phyloP scores from a whole-genome alignment of 768 basidiomycete genomes.

The Steccherinum ochraceum region DNA sequence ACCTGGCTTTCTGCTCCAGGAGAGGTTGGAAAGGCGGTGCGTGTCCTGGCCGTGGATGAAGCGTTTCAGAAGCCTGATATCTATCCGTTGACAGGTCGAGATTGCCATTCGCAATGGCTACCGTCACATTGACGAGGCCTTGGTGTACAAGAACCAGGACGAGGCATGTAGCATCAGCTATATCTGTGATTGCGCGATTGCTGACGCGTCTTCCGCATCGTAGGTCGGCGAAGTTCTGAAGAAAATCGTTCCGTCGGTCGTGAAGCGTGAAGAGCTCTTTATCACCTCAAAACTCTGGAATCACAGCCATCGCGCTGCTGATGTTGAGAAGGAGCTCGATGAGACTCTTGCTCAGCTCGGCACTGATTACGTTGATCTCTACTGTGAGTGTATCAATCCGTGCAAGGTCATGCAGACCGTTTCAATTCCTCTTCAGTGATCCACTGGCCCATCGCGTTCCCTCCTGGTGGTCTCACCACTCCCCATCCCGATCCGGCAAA shows the following conservation, averaged over 20 bases:
- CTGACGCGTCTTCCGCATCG: not conserved
- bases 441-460: slow-evolving; percentile 77
- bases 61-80: slow-evolving; percentile 10
- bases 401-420: no score
- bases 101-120: slow-evolving; percentile 71
- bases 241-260: slow-evolving; percentile 71
- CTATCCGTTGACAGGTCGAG: slow-evolving; percentile 48
- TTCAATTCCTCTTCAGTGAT: slow-evolving; percentile 40
- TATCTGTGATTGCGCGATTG: not conserved
- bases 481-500: slow-evolving; percentile 28
- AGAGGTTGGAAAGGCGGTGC: slow-evolving; percentile 69
- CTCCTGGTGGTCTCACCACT: slow-evolving; percentile 52
- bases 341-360: slow-evolving; percentile 70
- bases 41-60: slow-evolving; percentile 9
- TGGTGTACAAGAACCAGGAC: slow-evolving; percentile 74
- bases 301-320: slow-evolving; percentile 54
- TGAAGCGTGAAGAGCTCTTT: slow-evolving; percentile 75
- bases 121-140: slow-evolving; percentile 80
- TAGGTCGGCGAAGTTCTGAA: slow-evolving; percentile 64
- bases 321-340: slow-evolving; percentile 70
- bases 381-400: slow-evolving; percentile 39
- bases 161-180: slow-evolving; percentile 31
- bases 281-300: slow-evolving; percentile 87
- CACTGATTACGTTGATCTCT: slow-evolving; percentile 74
- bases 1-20: slow-evolving; percentile 74